phyloP scores from a whole-genome alignment of 257 asterid species.

The Mentha longifolia region DNA sequence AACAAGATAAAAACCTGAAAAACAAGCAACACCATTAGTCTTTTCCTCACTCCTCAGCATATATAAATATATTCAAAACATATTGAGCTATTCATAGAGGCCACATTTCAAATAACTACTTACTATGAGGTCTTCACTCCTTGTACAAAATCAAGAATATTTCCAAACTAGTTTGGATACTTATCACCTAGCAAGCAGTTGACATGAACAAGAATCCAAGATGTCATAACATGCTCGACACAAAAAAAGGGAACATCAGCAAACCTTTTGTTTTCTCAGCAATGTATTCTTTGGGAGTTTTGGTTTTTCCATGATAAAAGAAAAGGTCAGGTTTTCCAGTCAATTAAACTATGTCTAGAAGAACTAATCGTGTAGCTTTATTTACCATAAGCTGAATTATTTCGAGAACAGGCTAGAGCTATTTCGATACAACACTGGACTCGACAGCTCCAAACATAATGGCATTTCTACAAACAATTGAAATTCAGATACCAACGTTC shows the following conservation, averaged over 20 bases:
- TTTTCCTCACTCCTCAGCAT: constrained; percentile 1
- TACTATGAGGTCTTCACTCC: constrained; percentile 4
- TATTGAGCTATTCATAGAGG: constrained; percentile 5
- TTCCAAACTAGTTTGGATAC: background rate
- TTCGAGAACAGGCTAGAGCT: background rate
- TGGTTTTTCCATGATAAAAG: background rate
- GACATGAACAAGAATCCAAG: constrained; percentile 4
- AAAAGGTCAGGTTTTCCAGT: background rate
- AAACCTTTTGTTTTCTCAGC: background rate
- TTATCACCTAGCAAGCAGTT: background rate
- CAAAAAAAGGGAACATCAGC: background rate
- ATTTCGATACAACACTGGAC: background rate
- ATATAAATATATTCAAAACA: constrained; percentile 17
- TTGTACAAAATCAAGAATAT: background rate
- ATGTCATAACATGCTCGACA: background rate
- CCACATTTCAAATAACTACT: background rate
- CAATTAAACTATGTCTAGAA: constrained; percentile 4
- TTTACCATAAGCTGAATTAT: background rate
- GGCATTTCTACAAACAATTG: constrained; percentile 5
- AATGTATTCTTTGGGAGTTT: background rate
- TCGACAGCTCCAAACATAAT: background rate
- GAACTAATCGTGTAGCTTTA: background rate
- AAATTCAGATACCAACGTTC: background rate
- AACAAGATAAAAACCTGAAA: constrained; percentile 86
- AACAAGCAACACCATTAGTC: constrained; percentile 33